Base-by-base conservation (phyloP, 2,329 filamentous ascomycete species). In the Ambrosiella xylebori region DNA sequence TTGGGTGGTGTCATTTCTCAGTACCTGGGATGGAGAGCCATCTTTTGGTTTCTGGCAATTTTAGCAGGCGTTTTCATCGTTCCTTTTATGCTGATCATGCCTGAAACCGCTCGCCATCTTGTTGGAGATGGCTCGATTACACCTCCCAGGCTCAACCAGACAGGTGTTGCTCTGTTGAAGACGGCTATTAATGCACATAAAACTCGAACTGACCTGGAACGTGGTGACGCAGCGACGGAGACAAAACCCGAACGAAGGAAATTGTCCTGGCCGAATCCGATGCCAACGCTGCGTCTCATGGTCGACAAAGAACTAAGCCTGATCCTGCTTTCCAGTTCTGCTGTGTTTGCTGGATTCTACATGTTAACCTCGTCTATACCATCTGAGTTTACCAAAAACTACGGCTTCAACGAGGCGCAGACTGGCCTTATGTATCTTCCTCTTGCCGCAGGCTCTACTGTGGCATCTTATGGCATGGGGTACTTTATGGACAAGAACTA, bases 401-500 rank as follows among this genome's bases (percentile, higher is more conserved):
- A 86, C 64, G 74, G 77, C 1, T 77, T 80, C 35, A 73, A 77
- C 59, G 78, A 83, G 17, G 68, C 76, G 2, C 68, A 75, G 11
- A 71, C 80, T 2, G 79, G 79, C 1, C 66, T 79, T 4, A 75
- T 74, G 70, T 78, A 76, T 63, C 66, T 79, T 1, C 77, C 77
- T 1, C 64, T 76, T 37, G 76, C 76, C 0, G 68, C 65, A 3
- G 77, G 76, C 1, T 76, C 74, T n/a, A 68, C 76, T 11, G 64
- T 72, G 1, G 71, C 76, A 0, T 74, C 74, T 0, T 62, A 71
- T 7, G 64, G 71, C 2, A 70, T 71, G 2, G 82, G 84, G 0
- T 73, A 74, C 1, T 63, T 80, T 1, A 74, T 86, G 40, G 85
- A 88, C 66, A 76, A 76, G 69, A 87, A 86, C 66, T 89, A 82